Conservation (phyloP, 139 green algal genomes). For the Micractinium conductrix region DNA sequence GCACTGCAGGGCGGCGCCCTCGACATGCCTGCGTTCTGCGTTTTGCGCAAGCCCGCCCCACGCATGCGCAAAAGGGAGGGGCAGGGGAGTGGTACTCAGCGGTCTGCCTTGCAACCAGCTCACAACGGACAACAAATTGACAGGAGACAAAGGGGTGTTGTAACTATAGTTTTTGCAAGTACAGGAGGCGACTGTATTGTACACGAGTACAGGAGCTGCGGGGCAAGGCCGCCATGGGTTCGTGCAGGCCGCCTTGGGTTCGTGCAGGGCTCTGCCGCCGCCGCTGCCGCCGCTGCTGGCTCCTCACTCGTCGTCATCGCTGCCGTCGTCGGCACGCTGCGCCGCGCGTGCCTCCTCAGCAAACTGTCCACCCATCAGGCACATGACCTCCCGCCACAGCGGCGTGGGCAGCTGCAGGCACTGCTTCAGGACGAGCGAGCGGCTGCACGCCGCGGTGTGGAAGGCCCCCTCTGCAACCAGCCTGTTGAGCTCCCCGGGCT, state of each 20-base stretch:
- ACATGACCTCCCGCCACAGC: constrained; percentile 70
- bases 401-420: constrained; percentile 73
- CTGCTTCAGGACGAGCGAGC: constrained; percentile 71
- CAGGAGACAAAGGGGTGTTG: too few species aligned
- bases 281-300: too few species aligned
- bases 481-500: constrained; percentile 53
- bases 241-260: too few species aligned
- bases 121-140: not conserved
- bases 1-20: too few species aligned
- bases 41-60: not conserved
- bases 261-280: too few species aligned
- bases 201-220: too few species aligned
- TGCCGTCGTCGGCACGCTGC: constrained; percentile 9
- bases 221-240: too few species aligned
- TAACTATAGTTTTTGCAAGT: not conserved
- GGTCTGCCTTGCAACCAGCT: not conserved
- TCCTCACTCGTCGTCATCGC: not conserved
- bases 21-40: too few species aligned
- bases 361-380: constrained; percentile 55
- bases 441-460: constrained; percentile 62
- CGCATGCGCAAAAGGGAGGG: not conserved
- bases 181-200: not conserved
- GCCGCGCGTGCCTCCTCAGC: constrained; percentile 4
- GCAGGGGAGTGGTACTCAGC: too few species aligned
- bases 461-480: constrained; percentile 56